These are phyloP conservation scores for Erysimum cheiri DNA, from an alignment of 441 rosid species.

Conservation along the genomic window DNA sequence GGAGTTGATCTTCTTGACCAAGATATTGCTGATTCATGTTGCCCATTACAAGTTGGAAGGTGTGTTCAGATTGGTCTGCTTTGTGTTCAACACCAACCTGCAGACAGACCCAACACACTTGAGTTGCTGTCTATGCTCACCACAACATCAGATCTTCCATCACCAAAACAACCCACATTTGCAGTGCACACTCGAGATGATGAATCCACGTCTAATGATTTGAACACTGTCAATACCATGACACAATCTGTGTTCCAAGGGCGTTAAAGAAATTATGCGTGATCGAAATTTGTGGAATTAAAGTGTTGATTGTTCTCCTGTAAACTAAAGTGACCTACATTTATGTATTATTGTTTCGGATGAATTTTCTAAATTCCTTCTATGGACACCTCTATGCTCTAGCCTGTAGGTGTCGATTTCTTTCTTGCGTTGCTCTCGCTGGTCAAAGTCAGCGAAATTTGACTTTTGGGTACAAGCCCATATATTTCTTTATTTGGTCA, in stretches of 20 bases:
- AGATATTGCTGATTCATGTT: constrained; percentile 18
- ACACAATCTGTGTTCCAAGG: constrained; percentile 29
- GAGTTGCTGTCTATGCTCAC: constrained; percentile 49
- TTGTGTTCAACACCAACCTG: constrained; percentile 48
- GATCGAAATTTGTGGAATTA: not conserved
- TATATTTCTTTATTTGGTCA: not conserved
- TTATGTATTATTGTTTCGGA: not conserved
- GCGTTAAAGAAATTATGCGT: not conserved
- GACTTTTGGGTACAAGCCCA: not conserved
- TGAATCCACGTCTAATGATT: constrained; percentile 12
- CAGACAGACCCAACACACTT: constrained; percentile 52
- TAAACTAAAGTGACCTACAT: not conserved
- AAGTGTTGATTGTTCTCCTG: not conserved
- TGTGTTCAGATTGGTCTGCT: constrained; percentile 49
- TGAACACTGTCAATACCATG: constrained; percentile 3
- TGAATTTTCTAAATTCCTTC: no score
- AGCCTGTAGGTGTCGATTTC: constrained; percentile 2
- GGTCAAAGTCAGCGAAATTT: constrained; percentile 14
- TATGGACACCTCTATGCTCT: no score
- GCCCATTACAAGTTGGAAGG: constrained; percentile 35
- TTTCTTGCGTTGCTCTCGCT: not conserved
- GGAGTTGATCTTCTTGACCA: constrained; percentile 44
- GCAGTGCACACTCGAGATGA: not conserved
- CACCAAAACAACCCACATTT: constrained; percentile 23
- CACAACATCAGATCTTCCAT: constrained; percentile 37